Conservation (phyloP, 202 grass and related monocot species). For the Cymbopogon flexuosus region DNA sequence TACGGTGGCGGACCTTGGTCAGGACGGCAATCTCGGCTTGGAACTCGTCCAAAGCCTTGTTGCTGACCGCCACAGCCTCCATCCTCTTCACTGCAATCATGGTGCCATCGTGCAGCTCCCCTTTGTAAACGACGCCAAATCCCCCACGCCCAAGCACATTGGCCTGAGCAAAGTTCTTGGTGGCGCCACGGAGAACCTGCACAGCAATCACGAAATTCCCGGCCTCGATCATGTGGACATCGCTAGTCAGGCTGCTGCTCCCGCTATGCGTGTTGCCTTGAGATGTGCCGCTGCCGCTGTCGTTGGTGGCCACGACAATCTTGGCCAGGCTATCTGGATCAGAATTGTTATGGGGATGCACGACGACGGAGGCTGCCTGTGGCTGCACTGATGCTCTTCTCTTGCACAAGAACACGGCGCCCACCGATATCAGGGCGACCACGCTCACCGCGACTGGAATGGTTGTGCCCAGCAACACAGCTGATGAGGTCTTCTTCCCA, state of each 20-base stretch:
- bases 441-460: slow-evolving; percentile 35
- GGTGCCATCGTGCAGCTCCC: slow-evolving; percentile 74
- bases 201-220: slow-evolving; percentile 67
- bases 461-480: slow-evolving; percentile 32
- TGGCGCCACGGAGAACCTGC: slow-evolving; percentile 60
- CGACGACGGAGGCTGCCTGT: slow-evolving; percentile 37
- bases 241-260: slow-evolving; percentile 22
- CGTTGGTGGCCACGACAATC: slow-evolving; percentile 39
- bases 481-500: slow-evolving; percentile 13
- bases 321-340: slow-evolving; percentile 57
- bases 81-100: slow-evolving; percentile 95
- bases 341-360: slow-evolving; percentile 55
- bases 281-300: slow-evolving; percentile 25
- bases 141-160: slow-evolving; percentile 77
- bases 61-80: slow-evolving; percentile 66
- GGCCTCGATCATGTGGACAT: slow-evolving; percentile 50
- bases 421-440: slow-evolving; percentile 26
- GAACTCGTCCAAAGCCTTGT: slow-evolving; percentile 84
- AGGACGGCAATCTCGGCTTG: slow-evolving; percentile 79
- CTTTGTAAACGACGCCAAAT: slow-evolving; percentile 83
- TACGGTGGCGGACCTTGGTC: slow-evolving; percentile 81
- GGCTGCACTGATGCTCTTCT: slow-evolving; percentile 29
- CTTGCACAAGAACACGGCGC: slow-evolving; percentile 28
- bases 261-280: slow-evolving; percentile 26
- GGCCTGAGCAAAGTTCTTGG: slow-evolving; percentile 58